Percentiles rank a stretch among this genome's conserved stretches.
These are phyloP conservation scores for Esteya vermicola DNA, from an alignment of 2,329 filamentous ascomycete genomes.

Conservation along the genomic window DNA sequence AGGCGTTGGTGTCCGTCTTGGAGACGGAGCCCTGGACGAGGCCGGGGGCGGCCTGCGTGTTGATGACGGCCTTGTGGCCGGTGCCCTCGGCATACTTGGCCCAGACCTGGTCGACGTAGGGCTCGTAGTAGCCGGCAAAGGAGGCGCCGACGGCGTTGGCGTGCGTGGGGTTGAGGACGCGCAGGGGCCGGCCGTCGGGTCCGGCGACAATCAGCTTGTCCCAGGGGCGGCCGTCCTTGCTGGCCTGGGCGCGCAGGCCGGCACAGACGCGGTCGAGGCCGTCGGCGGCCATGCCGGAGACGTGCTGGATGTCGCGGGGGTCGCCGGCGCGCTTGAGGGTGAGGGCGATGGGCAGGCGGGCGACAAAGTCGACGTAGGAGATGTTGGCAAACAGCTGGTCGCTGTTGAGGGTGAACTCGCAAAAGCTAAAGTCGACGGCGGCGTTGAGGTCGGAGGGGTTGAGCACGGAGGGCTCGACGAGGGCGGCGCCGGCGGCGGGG, in stretches of 20 bases:
- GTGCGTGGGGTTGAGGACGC: slow-evolving; percentile 30
- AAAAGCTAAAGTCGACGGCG: slow-evolving; percentile 38
- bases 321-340: slow-evolving; percentile 28
- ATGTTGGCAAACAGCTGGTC: slow-evolving; percentile 49
- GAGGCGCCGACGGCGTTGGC: slow-evolving; percentile 25
- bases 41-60: slow-evolving; percentile 50
- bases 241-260: slow-evolving; percentile 38
- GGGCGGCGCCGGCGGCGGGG: slow-evolving; percentile 30
- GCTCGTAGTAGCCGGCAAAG: slow-evolving; percentile 29
- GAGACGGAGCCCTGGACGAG: slow-evolving; percentile 36
- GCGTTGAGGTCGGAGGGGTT: slow-evolving; percentile 44
- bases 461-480: slow-evolving; percentile 54
- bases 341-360: slow-evolving; percentile 37
- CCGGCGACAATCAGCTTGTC: slow-evolving; percentile 32
- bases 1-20: slow-evolving; percentile 21
- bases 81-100: slow-evolving; percentile 16
- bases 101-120: slow-evolving; percentile 28
- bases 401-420: slow-evolving; percentile 45
- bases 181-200: slow-evolving; percentile 16
- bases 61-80: slow-evolving; percentile 22
- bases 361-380: slow-evolving; percentile 52
- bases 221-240: slow-evolving; percentile 45
- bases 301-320: slow-evolving; percentile 23
- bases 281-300: slow-evolving; percentile 43
- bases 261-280: slow-evolving; percentile 42